A percentile compares a stretch with the other conserved stretches of the same genome.
These are phyloP conservation scores for Leucosporidium scottii DNA, from an alignment of 768 basidiomycete species.

Conservation along the genomic window DNA sequence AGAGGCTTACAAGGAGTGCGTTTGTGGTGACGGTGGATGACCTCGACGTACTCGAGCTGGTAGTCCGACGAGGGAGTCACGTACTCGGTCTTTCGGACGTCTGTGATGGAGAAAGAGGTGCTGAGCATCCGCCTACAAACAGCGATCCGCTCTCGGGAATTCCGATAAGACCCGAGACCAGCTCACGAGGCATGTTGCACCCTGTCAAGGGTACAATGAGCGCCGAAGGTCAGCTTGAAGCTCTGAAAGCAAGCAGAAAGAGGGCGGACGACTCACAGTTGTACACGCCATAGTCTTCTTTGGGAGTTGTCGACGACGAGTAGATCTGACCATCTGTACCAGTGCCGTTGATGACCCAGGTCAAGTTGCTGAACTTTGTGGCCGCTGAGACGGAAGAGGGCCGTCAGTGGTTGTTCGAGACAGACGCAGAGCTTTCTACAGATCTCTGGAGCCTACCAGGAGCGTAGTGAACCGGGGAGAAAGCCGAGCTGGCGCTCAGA, in stretches of 20 bases:
- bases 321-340: slow-evolving; percentile 34
- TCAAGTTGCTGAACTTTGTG: background rate
- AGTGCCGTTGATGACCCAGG: slow-evolving; percentile 27
- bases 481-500: background rate
- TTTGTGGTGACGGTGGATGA: slow-evolving; percentile 38
- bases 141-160: too few relatives aligned
- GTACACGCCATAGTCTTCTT: background rate
- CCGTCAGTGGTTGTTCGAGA: too few relatives aligned
- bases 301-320: slow-evolving; percentile 16
- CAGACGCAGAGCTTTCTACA: too few relatives aligned
- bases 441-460: too few relatives aligned
- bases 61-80: slow-evolving; percentile 22
- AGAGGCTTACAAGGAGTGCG: slow-evolving; percentile 8
- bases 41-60: slow-evolving; percentile 35
- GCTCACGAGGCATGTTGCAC: slow-evolving; percentile 31
- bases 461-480: background rate
- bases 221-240: background rate
- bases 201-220: background rate
- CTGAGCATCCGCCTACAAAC: too few relatives aligned
- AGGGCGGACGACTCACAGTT: background rate
- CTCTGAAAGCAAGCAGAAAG: background rate
- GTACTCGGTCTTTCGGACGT: slow-evolving; percentile 35
- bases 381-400: background rate
- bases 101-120: too few relatives aligned
- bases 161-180: too few relatives aligned